Evolutionary conservation across 2,329 filamentous ascomycete genomes (phyloP).

Genomic region (Colletotrichum noveboracense): DNA sequence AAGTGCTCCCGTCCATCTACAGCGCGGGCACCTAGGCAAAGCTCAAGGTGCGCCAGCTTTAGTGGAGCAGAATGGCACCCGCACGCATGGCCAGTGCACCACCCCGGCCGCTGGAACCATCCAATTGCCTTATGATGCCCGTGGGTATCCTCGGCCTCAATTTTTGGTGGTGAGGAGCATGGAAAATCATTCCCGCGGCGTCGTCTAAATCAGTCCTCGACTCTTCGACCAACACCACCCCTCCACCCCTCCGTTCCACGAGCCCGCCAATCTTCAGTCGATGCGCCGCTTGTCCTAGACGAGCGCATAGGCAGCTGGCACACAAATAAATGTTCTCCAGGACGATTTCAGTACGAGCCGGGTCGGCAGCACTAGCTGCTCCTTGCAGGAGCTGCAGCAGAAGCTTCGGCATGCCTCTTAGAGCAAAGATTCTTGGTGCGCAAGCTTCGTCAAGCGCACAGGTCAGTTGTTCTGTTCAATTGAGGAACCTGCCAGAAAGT

Average conservation of each 20-base stretch:
- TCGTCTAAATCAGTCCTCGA: background rate
- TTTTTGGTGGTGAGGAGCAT: conserved; percentile 30
- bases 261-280: conserved; percentile 26
- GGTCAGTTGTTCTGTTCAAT: background rate
- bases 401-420: conserved; percentile 74
- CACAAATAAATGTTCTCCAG: conserved; percentile 60
- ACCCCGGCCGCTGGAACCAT: background rate
- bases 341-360: conserved; percentile 58
- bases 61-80: background rate
- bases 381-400: conserved; percentile 46
- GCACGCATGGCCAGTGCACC: background rate
- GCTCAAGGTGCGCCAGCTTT: background rate
- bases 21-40: background rate
- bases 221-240: background rate
- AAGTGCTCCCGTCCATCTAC: background rate
- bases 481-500: background rate
- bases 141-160: conserved; percentile 29
- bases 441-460: conserved; percentile 19
- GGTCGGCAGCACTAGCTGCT: conserved; percentile 52
- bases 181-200: conserved; percentile 37
- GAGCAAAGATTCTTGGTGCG: conserved; percentile 71
- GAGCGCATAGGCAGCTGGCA: conserved; percentile 40
- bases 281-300: conserved; percentile 34
- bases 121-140: conserved; percentile 7
- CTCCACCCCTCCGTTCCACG: conserved; percentile 6